Evolutionary conservation across 2,329 filamentous ascomycete species (phyloP), one percentile per base, ranked within the genome.

Genomic region (Fusarium pseudocircinatum): DNA sequence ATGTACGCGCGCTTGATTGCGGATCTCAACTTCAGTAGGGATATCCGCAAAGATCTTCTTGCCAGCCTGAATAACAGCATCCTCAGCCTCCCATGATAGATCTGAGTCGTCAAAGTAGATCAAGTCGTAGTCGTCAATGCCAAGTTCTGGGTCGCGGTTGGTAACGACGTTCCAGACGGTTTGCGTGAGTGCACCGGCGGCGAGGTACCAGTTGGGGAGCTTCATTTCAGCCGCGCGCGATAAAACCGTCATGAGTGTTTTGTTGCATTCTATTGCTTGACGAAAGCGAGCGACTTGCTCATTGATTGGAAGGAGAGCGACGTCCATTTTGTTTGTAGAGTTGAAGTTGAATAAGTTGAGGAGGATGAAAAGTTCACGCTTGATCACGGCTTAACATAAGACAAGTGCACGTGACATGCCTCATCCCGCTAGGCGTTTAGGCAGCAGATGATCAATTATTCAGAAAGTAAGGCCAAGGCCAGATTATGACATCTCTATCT

Each of bases 1-100:
- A 46, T 83, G 82, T 16, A 83, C 82, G 14, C 82, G 78, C 6
- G 82, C 81, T 57, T 83, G 82, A 43, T 83, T 83, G 20, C 82
- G 79, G 20, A 83, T 82, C 65, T 83, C 81, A 3, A 83, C 77
- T 32, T 82, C 77, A 3, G 75, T 70, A 7, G 76, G 54, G 2
- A 82, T 64, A n/a, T 78, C 79, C 0, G 76, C 74, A 24, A 82
- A 83, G 3, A 83, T 58, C 8, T 60, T 44, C 20, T 68, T 74
- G 4, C 80, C 81, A 1, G 43, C 53, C n/a, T 80, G 76, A 24
- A 83, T 83, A 7, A 78, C 69, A 3, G 50, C 54, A 70, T 83
- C 81, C 20, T 83, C 82, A 12, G 81, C 82, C 36, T 82, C 81
- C 71, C 76, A 83, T 0, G 82, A 83, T 5, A 81, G 56, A 47